Percentiles rank a stretch among this genome's conserved stretches.
phyloP scores from a whole-genome alignment of 169 alveolate genomes.

The Eimeria acervulina region DNA sequence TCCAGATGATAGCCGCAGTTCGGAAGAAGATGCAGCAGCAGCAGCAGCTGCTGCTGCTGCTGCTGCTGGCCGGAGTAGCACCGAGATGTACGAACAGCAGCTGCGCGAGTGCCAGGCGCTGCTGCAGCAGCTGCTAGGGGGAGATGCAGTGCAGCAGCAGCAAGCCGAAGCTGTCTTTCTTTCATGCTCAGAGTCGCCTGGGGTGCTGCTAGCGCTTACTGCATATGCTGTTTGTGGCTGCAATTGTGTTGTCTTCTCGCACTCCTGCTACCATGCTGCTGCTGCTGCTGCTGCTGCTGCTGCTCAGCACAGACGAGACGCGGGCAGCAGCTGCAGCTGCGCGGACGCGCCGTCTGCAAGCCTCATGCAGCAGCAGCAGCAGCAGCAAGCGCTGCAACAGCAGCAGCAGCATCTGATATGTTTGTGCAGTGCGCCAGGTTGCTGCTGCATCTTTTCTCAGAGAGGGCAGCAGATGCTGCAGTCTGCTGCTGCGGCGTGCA shows the following conservation, averaged over 20 bases:
- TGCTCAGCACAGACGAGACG: background rate
- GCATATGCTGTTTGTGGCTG: constrained; percentile 46
- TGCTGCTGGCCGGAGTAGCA: too few species aligned
- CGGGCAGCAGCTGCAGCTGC: constrained; percentile 13
- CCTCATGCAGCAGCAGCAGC: background rate
- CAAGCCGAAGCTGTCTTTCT: constrained; percentile 33
- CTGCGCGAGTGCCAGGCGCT: too few species aligned
- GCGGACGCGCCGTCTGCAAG: background rate
- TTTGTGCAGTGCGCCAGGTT: constrained; percentile 46
- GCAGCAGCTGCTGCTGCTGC: too few species aligned
- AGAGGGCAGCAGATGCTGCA: constrained; percentile 66
- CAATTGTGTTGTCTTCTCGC: background rate
- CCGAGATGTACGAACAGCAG: too few species aligned
- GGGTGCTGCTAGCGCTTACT: constrained; percentile 50
- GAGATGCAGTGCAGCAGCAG: constrained; percentile 64
- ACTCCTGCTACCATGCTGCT: constrained; percentile 64
- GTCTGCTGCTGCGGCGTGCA: constrained; percentile 39
- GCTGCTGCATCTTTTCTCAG: constrained; percentile 56
- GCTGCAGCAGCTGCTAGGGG: constrained; percentile 8
- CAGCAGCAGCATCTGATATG: constrained; percentile 29
- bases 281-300: constrained; percentile 41
- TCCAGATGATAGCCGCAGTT: too few species aligned
- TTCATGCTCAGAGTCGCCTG: constrained; percentile 36
- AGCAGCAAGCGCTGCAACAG: constrained; percentile 51
- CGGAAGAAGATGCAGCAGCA: too few species aligned